phyloP scores from a whole-genome alignment of 2,329 filamentous ascomycete genomes.

The Tolypocladium amazonense region DNA sequence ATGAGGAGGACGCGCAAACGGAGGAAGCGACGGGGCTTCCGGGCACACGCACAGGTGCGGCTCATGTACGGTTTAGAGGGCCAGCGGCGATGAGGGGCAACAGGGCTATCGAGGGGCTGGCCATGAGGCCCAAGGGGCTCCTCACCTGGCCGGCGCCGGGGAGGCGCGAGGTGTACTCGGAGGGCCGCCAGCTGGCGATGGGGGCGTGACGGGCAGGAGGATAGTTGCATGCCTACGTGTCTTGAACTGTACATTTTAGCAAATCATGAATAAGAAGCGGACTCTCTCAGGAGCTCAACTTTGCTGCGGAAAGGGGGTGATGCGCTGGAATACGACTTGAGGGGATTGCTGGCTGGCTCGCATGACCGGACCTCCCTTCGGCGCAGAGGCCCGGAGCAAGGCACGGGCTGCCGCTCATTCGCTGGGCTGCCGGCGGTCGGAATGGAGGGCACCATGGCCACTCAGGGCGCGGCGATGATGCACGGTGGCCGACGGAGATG shows the following conservation, averaged over 20 bases:
- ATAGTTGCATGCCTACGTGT: background rate
- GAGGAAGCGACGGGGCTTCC: background rate
- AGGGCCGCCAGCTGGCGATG: background rate
- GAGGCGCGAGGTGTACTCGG: background rate
- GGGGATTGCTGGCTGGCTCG: background rate
- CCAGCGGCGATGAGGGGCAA: background rate
- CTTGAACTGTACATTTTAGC: background rate
- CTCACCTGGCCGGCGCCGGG: conserved; percentile 1
- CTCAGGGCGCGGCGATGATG: conserved; percentile 12
- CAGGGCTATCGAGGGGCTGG: background rate
- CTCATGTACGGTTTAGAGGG: background rate
- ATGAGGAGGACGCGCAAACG: background rate
- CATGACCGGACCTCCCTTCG: background rate
- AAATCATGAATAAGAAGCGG: background rate
- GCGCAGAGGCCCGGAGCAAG: background rate
- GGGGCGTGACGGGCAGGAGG: background rate
- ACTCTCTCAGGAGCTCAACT: background rate
- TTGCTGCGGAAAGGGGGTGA: background rate
- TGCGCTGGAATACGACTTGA: background rate
- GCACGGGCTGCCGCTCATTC: background rate
- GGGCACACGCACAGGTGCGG: background rate
- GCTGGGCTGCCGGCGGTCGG: background rate
- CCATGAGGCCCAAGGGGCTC: background rate
- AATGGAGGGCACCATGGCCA: conserved; percentile 6
- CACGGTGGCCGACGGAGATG: conserved; percentile 10